These are phyloP conservation scores for Jasminum sambac DNA, from an alignment of 257 asterid genomes.

Conservation along the genomic window DNA sequence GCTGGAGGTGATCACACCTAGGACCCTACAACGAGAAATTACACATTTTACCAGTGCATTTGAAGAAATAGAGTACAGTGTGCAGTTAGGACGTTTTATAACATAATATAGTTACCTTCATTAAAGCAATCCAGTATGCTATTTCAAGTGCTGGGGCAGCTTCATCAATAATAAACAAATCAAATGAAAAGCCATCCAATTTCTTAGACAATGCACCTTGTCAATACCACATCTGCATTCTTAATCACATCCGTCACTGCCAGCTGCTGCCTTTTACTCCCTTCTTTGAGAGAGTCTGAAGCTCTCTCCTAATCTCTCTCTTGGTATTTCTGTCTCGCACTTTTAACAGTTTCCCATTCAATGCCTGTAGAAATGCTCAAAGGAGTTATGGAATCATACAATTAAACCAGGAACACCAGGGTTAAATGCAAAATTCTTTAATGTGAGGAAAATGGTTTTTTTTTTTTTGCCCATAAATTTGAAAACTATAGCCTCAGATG, in stretches of 20 bases:
- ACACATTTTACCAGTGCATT: neutral
- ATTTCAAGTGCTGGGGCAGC: slow-evolving; percentile 99
- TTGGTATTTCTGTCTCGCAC: slow-evolving; percentile 82
- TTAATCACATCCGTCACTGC: slow-evolving; percentile 93
- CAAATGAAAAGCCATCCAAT: slow-evolving; percentile 72
- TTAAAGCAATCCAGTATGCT: slow-evolving; percentile 96
- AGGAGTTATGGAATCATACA: slow-evolving; percentile 10
- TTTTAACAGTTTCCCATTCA: slow-evolving; percentile 84
- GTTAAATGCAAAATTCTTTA: slow-evolving; percentile 2
- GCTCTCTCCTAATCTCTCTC: slow-evolving; percentile 86
- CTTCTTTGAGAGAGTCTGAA: slow-evolving; percentile 86
- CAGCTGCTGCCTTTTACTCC: slow-evolving; percentile 94
- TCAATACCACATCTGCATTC: slow-evolving; percentile 79
- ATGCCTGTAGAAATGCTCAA: slow-evolving; percentile 51
- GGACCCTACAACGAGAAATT: slow-evolving; percentile 55
- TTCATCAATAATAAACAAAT: slow-evolving; percentile 92
- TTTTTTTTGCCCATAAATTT: slow-evolving; percentile 1
- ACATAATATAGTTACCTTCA: slow-evolving; percentile 61
- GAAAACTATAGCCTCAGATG: neutral
- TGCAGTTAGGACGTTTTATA: slow-evolving; percentile 20
- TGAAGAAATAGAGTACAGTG: neutral
- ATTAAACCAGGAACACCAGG: neutral
- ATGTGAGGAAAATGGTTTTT: slow-evolving; percentile 2
- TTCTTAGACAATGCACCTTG: slow-evolving; percentile 81
- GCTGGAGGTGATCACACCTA: slow-evolving; percentile 97